A percentile compares a stretch with the other conserved stretches of the same genome.
These are phyloP conservation scores for Cicer bijugum DNA, from an alignment of 306 rosid species.

Conservation along the genomic window DNA sequence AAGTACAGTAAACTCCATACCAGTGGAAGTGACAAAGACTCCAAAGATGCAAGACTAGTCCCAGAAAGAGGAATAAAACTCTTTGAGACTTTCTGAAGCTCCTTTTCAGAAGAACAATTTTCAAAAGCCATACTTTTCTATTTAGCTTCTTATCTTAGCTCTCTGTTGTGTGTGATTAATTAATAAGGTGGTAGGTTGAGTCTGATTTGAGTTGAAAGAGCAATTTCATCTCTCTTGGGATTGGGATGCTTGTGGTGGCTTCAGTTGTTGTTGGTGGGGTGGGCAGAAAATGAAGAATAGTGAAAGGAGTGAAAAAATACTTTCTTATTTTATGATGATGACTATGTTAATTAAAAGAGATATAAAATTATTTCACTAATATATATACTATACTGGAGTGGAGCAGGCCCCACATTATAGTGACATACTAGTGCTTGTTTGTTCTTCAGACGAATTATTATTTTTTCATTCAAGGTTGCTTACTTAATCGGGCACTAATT, in stretches of 20 bases:
- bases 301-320: constrained; percentile 41
- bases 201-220: constrained; percentile 45
- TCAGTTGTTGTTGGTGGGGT: constrained; percentile 49
- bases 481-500: constrained; percentile 35
- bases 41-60: constrained; percentile 68
- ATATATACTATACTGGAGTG: background rate
- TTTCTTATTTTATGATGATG: constrained; percentile 26
- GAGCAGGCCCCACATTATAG: constrained; percentile 45
- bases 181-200: constrained; percentile 44
- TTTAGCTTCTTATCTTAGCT: background rate
- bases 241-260: constrained; percentile 38
- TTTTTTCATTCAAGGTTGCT: constrained; percentile 50
- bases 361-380: constrained; percentile 24
- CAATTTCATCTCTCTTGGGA: constrained; percentile 46
- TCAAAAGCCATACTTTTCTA: constrained; percentile 50
- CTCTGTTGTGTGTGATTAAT: background rate
- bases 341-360: constrained; percentile 45
- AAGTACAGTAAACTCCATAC: constrained; percentile 43
- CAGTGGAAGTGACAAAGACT: constrained; percentile 66
- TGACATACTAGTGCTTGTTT: constrained; percentile 34
- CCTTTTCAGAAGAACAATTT: constrained; percentile 47
- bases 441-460: constrained; percentile 34
- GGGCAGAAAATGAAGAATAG: constrained; percentile 37
- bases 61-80: constrained; percentile 49
- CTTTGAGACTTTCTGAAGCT: constrained; percentile 49